Evolutionary conservation across 805 yeast species (phyloP), one percentile per base, ranked within the genome.

Genomic region (Kodamaea nitidulidarum): DNA sequence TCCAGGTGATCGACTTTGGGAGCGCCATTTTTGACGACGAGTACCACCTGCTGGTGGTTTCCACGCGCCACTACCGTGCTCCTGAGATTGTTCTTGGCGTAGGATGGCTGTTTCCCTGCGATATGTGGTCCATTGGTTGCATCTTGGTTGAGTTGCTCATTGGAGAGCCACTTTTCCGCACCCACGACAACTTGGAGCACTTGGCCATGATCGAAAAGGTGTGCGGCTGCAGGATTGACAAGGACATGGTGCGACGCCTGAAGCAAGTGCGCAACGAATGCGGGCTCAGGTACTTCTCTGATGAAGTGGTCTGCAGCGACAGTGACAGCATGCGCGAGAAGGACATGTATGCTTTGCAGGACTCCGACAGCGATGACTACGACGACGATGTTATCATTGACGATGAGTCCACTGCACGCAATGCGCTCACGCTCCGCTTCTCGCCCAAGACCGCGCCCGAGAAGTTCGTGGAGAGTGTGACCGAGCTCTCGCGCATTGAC

Each of bases 61-160:
- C 96, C 6, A 93, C 99, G 1, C 73, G 99, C 36, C 98, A 93
- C 61, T 93, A 93, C 60, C 70, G 98, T 39, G 98, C 98, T 0
- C 98, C 98, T 0, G 98, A 93, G 58, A 88, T 93, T 46, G 88
- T 91, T 1, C 64, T 93, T 21, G 96, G 96, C 1, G 73, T 78
- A n/a, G 96, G 97, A 14, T 93, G 98, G 98, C 84, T 96, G 6
- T 88, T 76, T 51, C 95, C 97, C 1, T 91, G 98, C 60, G 99
- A 93, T 59, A 69, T 91, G 66, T 93, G 99, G 99, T 86, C 96
- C 1, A 72, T 93, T 32, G 99, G 96, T 1, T 91, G 98, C 60
- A 87, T 93, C 11, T 64, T 93, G 25, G 90, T 88, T 7, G 99
- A 93, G 63, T 64, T 93, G 36, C 81, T 86, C 27, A 87, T 95